These are phyloP conservation scores for Tubosaeta sp. DNA, from an alignment of 768 basidiomycete genomes.

Conservation along the genomic window DNA sequence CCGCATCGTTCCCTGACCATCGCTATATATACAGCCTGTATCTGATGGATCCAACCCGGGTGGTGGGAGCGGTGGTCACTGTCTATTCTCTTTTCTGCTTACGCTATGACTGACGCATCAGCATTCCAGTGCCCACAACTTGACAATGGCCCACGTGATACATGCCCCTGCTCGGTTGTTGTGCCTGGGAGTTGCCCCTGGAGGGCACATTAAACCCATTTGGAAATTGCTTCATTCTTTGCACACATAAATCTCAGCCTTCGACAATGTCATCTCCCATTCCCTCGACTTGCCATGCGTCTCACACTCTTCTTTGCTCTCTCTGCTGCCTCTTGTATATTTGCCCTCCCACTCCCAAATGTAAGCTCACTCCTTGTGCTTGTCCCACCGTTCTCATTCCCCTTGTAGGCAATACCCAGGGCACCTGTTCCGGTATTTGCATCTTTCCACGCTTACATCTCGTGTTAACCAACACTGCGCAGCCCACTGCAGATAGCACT, in stretches of 20 bases:
- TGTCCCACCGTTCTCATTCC: background rate
- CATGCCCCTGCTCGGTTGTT: background rate
- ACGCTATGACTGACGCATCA: too few species aligned
- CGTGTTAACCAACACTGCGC: background rate
- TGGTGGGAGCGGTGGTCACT: too few species aligned
- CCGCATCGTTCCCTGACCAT: background rate
- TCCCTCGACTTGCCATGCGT: background rate
- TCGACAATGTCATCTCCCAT: background rate
- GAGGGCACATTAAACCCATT: background rate
- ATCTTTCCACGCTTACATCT: background rate
- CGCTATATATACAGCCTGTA: background rate
- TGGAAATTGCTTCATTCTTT: background rate
- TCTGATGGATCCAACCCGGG: background rate
- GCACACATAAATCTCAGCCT: background rate
- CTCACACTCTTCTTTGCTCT: background rate
- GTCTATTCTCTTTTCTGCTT: too few species aligned
- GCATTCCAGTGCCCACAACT: too few species aligned
- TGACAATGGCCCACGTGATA: background rate
- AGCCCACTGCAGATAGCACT: background rate
- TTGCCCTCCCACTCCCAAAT: background rate
- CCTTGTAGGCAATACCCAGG: background rate
- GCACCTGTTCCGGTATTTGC: background rate
- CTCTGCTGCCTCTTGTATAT: background rate
- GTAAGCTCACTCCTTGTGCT: background rate
- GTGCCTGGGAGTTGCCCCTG: background rate